Evolutionary conservation across 2,329 filamentous ascomycete species (phyloP).

Genomic region (Lachnellula subtilissima): DNA sequence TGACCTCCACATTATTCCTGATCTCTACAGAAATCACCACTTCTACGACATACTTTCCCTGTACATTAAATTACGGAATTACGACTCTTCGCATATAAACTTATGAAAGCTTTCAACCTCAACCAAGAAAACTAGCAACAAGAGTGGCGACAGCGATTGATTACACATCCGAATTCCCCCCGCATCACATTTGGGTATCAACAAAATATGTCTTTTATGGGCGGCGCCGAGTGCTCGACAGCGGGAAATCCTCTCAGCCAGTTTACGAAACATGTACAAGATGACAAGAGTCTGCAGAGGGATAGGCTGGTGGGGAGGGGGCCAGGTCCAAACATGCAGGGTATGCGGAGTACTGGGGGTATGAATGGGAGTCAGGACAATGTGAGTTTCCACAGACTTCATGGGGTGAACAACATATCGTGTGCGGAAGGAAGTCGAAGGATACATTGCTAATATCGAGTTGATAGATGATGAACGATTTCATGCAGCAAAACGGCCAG

Average conservation of each 20-base stretch:
- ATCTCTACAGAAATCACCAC: not conserved
- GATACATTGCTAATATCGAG: constrained; percentile 1
- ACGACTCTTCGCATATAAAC: not conserved
- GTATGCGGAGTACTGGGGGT: constrained; percentile 65
- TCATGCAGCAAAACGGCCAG: constrained; percentile 72
- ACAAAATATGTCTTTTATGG: constrained; percentile 80
- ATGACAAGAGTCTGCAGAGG: constrained; percentile 91
- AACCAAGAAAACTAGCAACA: not conserved
- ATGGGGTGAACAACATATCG: not conserved
- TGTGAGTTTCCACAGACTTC: constrained; percentile 37
- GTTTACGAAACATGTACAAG: constrained; percentile 94
- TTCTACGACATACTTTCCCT: not conserved
- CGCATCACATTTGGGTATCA: not conserved
- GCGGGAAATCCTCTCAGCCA: constrained; percentile 93
- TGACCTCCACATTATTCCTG: not conserved
- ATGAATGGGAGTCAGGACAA: constrained; percentile 61
- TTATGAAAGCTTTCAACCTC: not conserved
- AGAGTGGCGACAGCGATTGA: not conserved
- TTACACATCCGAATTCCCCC: not conserved
- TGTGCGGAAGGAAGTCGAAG: not conserved
- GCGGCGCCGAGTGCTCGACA: constrained; percentile 94
- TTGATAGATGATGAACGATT: constrained; percentile 82
- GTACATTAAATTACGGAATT: not conserved
- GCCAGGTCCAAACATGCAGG: constrained; percentile 65
- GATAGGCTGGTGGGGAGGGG: constrained; percentile 78